Conservation (phyloP, 2,329 filamentous ascomycete genomes). For the Claviceps spartinae region DNA sequence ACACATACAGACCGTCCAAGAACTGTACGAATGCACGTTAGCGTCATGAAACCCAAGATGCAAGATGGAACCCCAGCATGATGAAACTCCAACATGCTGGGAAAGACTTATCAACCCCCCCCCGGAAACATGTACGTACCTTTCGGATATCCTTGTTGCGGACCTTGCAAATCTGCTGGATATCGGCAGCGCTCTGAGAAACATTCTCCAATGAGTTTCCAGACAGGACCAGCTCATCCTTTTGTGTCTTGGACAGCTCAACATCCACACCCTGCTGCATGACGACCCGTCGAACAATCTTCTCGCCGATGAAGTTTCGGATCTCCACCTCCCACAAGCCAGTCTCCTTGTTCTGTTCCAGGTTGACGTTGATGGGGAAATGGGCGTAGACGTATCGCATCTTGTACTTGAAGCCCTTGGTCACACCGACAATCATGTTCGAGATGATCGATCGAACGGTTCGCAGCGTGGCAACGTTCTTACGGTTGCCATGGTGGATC, state of each 20-base stretch:
- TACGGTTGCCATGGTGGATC: conserved; percentile 96
- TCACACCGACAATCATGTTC: conserved; percentile 97
- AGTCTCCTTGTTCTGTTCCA: conserved; percentile 91
- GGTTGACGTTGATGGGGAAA: conserved; percentile 99
- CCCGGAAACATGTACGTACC: conserved; percentile 33
- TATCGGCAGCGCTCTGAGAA: conserved; percentile 95
- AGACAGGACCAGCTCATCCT: conserved; percentile 89
- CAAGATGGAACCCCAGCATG: no score
- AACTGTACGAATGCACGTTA: conserved; percentile 46
- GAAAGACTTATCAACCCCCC: no score
- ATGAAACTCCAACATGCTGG: no score
- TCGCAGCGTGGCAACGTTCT: conserved; percentile 94
- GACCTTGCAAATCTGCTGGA: conserved; percentile 99
- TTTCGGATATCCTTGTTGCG: conserved; percentile 99
- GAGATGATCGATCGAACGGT: conserved; percentile 97
- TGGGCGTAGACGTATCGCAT: conserved; percentile 99
- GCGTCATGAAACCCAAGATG: background rate
- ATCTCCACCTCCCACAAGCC: conserved; percentile 89
- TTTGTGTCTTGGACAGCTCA: conserved; percentile 78
- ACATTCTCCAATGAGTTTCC: conserved; percentile 97
- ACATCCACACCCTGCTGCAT: conserved; percentile 89
- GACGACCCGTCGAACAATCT: conserved; percentile 85
- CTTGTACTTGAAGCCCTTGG: conserved; percentile 99
- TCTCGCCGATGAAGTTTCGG: conserved; percentile 99
- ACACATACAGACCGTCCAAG: conserved; percentile 99